Evolutionary conservation across 495 filamentous ascomycete species (phyloP).

Genomic region (Penicillium herquei): DNA sequence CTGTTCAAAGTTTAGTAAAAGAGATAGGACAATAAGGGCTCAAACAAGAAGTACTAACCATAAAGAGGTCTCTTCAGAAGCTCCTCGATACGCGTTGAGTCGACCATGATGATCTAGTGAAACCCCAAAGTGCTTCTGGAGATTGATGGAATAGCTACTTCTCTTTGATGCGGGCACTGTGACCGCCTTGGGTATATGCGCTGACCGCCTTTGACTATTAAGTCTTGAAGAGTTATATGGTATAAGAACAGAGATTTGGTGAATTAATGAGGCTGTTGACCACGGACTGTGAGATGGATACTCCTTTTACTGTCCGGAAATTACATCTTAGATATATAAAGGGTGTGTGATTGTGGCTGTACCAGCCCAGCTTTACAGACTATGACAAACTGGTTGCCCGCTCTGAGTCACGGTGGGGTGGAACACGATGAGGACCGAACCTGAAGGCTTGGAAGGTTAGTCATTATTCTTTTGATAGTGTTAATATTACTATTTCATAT

Average conservation of each 20-base stretch:
- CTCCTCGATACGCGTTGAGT: constrained; percentile 39
- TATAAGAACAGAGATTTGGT: neutral
- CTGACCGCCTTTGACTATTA: neutral
- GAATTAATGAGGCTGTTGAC: no score
- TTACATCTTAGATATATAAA: neutral
- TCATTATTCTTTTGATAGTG: no score
- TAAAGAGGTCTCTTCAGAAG: constrained; percentile 64
- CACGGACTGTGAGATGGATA: no score
- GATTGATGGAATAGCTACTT: constrained; percentile 16
- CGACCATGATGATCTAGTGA: constrained; percentile 17
- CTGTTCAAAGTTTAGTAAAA: constrained; percentile 40
- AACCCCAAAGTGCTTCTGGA: constrained; percentile 6
- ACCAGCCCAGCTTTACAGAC: neutral
- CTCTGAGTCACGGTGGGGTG: constrained; percentile 7
- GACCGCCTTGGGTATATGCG: constrained; percentile 19
- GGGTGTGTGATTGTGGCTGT: neutral
- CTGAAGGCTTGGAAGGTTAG: neutral
- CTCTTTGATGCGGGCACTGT: constrained; percentile 19
- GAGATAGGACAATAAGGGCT: neutral
- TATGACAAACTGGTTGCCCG: constrained; percentile 5
- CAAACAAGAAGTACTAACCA: constrained; percentile 28
- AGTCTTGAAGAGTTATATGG: no score
- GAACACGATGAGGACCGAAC: neutral
- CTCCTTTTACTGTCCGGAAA: neutral
- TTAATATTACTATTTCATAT: no score